Evolutionary conservation across 257 asterid species (phyloP).

Genomic region (Echium plantagineum): DNA sequence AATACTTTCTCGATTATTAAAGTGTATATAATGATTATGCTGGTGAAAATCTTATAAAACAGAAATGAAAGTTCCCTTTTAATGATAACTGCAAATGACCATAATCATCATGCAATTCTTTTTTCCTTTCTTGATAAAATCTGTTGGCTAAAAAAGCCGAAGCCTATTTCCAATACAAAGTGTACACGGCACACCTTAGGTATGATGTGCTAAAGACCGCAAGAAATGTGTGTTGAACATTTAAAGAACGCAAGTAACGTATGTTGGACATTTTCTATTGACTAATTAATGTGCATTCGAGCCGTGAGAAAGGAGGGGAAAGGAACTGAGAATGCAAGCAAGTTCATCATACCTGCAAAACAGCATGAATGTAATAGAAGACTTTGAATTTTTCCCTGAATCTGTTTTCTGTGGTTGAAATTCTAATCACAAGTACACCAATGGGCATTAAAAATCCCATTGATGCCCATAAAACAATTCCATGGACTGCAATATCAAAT

Average conservation of each 20-base stretch:
- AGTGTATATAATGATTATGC: conserved; percentile 33
- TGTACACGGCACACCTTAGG: too few relatives aligned
- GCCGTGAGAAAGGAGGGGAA: too few relatives aligned
- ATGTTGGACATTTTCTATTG: too few relatives aligned
- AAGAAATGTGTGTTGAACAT: too few relatives aligned
- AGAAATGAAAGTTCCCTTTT: conserved; percentile 3
- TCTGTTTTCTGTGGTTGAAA: conserved; percentile 28
- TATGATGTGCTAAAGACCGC: too few relatives aligned
- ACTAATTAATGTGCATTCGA: too few relatives aligned
- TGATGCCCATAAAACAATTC: conserved; percentile 70
- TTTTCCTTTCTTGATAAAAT: not conserved
- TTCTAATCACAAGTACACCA: conserved; percentile 58
- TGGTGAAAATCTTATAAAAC: conserved; percentile 15
- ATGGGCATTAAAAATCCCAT: conserved; percentile 68
- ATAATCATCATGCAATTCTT: conserved; percentile 18
- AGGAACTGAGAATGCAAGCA: not conserved
- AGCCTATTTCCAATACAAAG: too few relatives aligned
- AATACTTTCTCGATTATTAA: conserved; percentile 16
- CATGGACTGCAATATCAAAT: conserved; percentile 56
- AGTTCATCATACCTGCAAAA: conserved; percentile 40
- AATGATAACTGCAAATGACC: conserved; percentile 27
- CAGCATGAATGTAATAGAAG: conserved; percentile 51
- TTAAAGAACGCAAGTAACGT: too few relatives aligned
- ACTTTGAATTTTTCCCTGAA: conserved; percentile 30
- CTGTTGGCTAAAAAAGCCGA: not conserved